Evolutionary conservation across 495 filamentous ascomycete species (phyloP).

Genomic region (Glarea lozoyensis): DNA sequence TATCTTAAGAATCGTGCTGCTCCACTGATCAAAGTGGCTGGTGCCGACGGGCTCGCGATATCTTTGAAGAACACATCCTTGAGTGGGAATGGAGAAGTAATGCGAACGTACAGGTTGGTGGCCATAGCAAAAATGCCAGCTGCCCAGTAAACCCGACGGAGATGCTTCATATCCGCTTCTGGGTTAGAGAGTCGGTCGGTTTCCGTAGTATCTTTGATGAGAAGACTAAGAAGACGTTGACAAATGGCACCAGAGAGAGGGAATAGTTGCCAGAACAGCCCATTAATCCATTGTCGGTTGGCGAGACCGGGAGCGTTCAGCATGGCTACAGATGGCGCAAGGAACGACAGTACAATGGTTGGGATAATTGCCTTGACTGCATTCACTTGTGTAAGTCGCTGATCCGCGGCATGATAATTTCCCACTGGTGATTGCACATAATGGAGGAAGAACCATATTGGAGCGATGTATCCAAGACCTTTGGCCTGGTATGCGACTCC

Average conservation of each 20-base stretch:
- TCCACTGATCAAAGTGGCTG: constrained; percentile 5
- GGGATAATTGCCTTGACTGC: constrained; percentile 27
- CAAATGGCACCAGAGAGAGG: constrained; percentile 24
- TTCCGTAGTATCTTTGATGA: constrained; percentile 6
- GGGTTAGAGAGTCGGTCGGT: constrained; percentile 3
- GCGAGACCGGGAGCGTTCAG: constrained; percentile 16
- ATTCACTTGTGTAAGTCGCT: constrained; percentile 20
- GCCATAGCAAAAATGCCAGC: constrained; percentile 1
- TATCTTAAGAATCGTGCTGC: constrained; percentile 10
- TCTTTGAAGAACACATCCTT: constrained; percentile 14
- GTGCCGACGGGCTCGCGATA: constrained; percentile 3
- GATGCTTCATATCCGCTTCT: constrained; percentile 12
- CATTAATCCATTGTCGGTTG: constrained; percentile 23
- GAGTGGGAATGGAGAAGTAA: constrained; percentile 4
- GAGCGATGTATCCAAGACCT: constrained; percentile 27
- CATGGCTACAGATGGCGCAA: constrained; percentile 27
- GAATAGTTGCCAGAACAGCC: constrained; percentile 28
- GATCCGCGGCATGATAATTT: constrained; percentile 21
- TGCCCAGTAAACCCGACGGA: constrained; percentile 18
- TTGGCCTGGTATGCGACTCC: constrained; percentile 24
- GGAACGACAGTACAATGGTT: constrained; percentile 22
- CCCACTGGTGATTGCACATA: constrained; percentile 20
- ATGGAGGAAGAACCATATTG: constrained; percentile 30
- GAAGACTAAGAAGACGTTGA: constrained; percentile 9
- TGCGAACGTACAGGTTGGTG: constrained; percentile 15